Evolutionary conservation across 495 filamentous ascomycete genomes (phyloP).

Genomic region (Podospora conica): DNA sequence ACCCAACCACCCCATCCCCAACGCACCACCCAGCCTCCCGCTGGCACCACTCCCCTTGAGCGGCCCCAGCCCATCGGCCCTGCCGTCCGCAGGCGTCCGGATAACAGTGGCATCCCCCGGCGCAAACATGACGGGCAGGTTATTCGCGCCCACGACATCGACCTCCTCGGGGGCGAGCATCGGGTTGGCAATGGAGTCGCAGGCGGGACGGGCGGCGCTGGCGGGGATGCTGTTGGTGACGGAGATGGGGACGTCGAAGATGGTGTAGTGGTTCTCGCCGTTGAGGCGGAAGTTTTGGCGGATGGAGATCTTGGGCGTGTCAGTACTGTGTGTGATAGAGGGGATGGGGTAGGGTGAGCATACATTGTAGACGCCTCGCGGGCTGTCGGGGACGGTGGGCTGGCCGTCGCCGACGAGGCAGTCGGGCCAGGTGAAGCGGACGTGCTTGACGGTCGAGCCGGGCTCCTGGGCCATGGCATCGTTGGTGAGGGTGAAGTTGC

Average conservation of each 20-base stretch:
- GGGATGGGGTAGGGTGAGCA: constrained; percentile 5
- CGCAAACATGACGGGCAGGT: constrained; percentile 39
- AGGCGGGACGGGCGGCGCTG: constrained; percentile 34
- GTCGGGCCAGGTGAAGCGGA: constrained; percentile 61
- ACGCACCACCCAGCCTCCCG: constrained; percentile 11
- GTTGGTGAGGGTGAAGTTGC: constrained; percentile 65
- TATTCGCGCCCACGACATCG: constrained; percentile 27
- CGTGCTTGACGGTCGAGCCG: constrained; percentile 61
- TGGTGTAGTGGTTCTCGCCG: constrained; percentile 56
- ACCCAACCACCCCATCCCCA: constrained; percentile 13
- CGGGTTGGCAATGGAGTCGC: constrained; percentile 41
- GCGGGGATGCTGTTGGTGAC: constrained; percentile 57
- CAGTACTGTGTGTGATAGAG: background rate
- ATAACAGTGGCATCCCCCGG: constrained; percentile 39
- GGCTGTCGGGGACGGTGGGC: constrained; percentile 26
- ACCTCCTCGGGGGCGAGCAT: constrained; percentile 37
- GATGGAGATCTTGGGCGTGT: constrained; percentile 50
- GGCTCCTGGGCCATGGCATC: constrained; percentile 56
- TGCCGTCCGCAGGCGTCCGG: constrained; percentile 19
- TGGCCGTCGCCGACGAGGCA: constrained; percentile 56
- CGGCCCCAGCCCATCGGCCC: constrained; percentile 27
- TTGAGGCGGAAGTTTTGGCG: constrained; percentile 62
- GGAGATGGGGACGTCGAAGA: constrained; percentile 60
- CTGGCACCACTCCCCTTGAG: constrained; percentile 27
- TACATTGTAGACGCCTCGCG: constrained; percentile 47